These are phyloP conservation scores for Xanthoparmelia taractica DNA, from an alignment of 495 filamentous ascomycete species.

Conservation along the genomic window DNA sequence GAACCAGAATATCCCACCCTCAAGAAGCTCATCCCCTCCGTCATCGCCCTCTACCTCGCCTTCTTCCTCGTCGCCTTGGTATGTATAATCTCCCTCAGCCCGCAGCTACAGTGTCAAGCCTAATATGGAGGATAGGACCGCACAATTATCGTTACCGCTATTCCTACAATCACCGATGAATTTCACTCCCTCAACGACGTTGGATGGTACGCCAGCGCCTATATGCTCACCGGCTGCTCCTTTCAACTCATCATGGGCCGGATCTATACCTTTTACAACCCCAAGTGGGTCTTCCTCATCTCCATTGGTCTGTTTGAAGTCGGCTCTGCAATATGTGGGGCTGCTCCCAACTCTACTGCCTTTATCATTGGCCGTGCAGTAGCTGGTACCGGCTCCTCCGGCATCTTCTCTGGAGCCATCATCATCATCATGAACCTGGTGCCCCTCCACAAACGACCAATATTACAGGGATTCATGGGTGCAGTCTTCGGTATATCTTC, in stretches of 20 bases:
- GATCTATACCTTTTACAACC: conserved; percentile 65
- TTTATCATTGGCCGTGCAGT: conserved; percentile 59
- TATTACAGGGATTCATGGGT: conserved; percentile 42
- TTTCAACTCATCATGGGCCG: conserved; percentile 68
- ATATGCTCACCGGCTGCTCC: conserved; percentile 59
- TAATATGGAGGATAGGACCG: conserved; percentile 12
- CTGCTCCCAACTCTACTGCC: conserved; percentile 56
- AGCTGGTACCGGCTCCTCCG: conserved; percentile 46
- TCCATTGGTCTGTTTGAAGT: conserved; percentile 51
- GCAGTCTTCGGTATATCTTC: conserved; percentile 50
- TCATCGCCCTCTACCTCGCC: conserved; percentile 30
- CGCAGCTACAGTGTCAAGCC: neutral
- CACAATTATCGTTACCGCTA: conserved; percentile 30
- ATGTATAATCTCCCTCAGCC: neutral
- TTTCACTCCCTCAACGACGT: conserved; percentile 59
- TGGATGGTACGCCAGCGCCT: conserved; percentile 58
- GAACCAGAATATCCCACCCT: conserved; percentile 25
- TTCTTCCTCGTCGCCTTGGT: conserved; percentile 35
- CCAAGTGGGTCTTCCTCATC: conserved; percentile 47
- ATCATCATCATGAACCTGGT: conserved; percentile 51
- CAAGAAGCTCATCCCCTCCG: conserved; percentile 24
- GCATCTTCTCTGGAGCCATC: conserved; percentile 45
- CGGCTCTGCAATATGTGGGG: conserved; percentile 63
- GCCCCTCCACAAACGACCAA: conserved; percentile 43
- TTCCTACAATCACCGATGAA: conserved; percentile 62